Conservation (phyloP, 2,329 filamentous ascomycete genomes). For the Neocucurbitaria cava region DNA sequence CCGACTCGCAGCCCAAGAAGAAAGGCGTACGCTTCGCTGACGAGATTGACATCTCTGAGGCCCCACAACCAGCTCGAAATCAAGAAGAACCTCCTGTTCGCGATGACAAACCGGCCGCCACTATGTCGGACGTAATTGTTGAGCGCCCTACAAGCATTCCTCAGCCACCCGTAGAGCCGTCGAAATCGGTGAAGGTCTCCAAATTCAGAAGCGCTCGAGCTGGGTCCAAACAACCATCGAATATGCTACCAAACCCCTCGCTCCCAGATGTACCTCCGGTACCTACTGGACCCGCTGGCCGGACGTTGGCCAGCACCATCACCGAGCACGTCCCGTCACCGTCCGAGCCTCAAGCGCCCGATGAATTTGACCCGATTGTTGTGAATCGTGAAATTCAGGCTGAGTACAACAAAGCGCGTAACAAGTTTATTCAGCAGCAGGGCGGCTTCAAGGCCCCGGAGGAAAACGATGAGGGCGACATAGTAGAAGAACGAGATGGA, state of each 20-base stretch:
- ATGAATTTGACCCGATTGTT: slow-evolving; percentile 70
- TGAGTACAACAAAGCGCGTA: slow-evolving; percentile 84
- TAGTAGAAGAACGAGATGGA: slow-evolving; percentile 71
- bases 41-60: slow-evolving; percentile 71
- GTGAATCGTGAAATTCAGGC: slow-evolving; percentile 78
- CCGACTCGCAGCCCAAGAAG: slow-evolving; percentile 32
- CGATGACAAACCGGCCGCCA: slow-evolving; percentile 19
- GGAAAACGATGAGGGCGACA: slow-evolving; percentile 69
- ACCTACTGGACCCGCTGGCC: slow-evolving; percentile 52
- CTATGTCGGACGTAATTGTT: slow-evolving; percentile 44
- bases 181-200: slow-evolving; percentile 46
- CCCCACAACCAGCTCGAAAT: slow-evolving; percentile 34
- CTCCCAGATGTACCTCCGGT: slow-evolving; percentile 35
- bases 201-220: slow-evolving; percentile 50
- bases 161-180: slow-evolving; percentile 15
- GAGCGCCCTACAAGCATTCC: slow-evolving; percentile 35
- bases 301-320: slow-evolving; percentile 65
- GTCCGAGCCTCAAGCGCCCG: slow-evolving; percentile 48
- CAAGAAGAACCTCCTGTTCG: slow-evolving; percentile 17
- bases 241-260: slow-evolving; percentile 31
- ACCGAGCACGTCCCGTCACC: slow-evolving; percentile 57
- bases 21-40: slow-evolving; percentile 86
- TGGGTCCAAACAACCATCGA: slow-evolving; percentile 19
- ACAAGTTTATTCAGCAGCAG: slow-evolving; percentile 80
- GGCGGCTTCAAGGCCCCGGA: slow-evolving; percentile 78